Evolutionary conservation across 345 rosid species (phyloP).

Genomic region (Cardamine resedifolia): DNA sequence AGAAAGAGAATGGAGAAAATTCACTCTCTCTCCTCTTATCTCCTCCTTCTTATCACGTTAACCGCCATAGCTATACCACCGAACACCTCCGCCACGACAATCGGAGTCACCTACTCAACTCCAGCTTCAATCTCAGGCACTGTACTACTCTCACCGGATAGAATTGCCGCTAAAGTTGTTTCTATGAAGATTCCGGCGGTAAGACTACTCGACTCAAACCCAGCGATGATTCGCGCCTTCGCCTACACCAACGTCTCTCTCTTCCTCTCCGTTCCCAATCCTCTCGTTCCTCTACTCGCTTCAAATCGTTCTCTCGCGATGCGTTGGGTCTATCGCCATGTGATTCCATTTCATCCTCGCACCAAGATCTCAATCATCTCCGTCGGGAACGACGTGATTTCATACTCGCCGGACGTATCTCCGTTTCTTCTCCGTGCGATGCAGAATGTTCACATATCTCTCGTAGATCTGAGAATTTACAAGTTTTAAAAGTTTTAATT

Average conservation of each 20-base stretch:
- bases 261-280: constrained; percentile 81
- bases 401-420: constrained; percentile 42
- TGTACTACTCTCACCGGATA: constrained; percentile 39
- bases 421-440: constrained; percentile 70
- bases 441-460: too few relatives aligned
- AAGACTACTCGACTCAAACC: constrained; percentile 64
- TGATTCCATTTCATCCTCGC: constrained; percentile 83
- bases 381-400: constrained; percentile 70
- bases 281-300: constrained; percentile 64
- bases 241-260: constrained; percentile 77
- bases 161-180: constrained; percentile 43
- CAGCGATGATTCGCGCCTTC: constrained; percentile 64
- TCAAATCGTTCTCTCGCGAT: constrained; percentile 70
- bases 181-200: constrained; percentile 52
- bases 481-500: too few relatives aligned
- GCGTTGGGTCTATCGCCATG: constrained; percentile 70
- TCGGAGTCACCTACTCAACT: constrained; percentile 48
- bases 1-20: constrained; percentile 18
- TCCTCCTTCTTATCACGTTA: constrained; percentile 31
- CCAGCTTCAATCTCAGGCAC: constrained; percentile 33
- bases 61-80: constrained; percentile 25
- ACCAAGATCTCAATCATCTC: constrained; percentile 70
- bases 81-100: constrained; percentile 35
- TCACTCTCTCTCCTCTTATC: constrained; percentile 6
- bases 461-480: too few relatives aligned